Conservation (phyloP, 2,329 filamentous ascomycete species). For the Cryphonectria radicalis region DNA sequence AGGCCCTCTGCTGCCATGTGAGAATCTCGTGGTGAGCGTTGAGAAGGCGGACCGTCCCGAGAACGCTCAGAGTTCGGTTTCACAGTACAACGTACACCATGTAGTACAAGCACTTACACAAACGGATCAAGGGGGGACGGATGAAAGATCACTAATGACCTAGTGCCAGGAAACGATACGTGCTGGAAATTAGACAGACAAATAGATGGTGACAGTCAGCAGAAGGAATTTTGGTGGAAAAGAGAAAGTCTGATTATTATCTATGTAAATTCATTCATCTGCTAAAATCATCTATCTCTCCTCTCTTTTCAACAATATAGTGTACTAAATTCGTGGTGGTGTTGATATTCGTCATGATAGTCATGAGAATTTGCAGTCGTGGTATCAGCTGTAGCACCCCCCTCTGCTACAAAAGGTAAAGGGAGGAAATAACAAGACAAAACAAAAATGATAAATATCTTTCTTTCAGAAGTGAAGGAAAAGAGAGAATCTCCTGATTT, state of each 20-base stretch:
- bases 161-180: neutral
- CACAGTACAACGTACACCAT: neutral
- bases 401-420: slow-evolving; percentile 29
- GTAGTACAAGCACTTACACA: neutral
- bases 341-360: slow-evolving; percentile 1
- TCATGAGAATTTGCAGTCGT: slow-evolving; percentile 1
- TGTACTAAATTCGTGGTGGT: neutral
- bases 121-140: neutral
- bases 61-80: neutral
- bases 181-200: neutral
- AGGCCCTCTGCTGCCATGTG: neutral
- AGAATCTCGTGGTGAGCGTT: too few species aligned
- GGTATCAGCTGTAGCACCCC: slow-evolving; percentile 12
- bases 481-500: neutral
- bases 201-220: neutral
- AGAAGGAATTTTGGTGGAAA: neutral
- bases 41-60: neutral
- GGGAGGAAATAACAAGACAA: slow-evolving; percentile 17
- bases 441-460: slow-evolving; percentile 18
- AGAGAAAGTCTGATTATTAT: neutral
- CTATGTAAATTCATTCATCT: neutral
- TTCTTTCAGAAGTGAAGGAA: neutral
- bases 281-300: neutral
- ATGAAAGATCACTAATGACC: neutral
- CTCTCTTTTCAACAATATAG: neutral